Evolutionary conservation across 2,329 filamentous ascomycete genomes (phyloP), one percentile per base, ranked within the genome.

Genomic region (Ramichloridium luteum): DNA sequence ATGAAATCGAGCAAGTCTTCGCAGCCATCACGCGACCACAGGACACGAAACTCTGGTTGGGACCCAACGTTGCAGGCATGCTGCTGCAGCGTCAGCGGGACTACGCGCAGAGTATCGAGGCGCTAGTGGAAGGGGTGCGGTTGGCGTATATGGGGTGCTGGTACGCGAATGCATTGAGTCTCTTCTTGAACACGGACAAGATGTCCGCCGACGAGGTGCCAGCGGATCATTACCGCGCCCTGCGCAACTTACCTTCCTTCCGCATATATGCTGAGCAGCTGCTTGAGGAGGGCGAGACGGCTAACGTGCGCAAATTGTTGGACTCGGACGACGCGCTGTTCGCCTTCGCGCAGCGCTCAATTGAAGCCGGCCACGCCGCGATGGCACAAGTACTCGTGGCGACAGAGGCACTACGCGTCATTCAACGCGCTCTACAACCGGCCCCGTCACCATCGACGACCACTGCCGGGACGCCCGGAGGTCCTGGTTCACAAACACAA

Each of bases 81-180:
- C 64, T 84, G 40, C 59, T 86, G 13, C 74, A 80, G 38, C 68
- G 82, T 16, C 82, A 90, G 49, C 70, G 70, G 41, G 78, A 86
- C 44, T 80, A 88, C 48, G 73, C 84, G 5, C 77, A 80, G 26
- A 82, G 80, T 41, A 73, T 83, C 11, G 75, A 82, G 35, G 70
- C 72, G 6, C 81, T 88, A 49, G 65, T 77, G 28, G 72, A 72
- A 38, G 31, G 33, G 5, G 48, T 39, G 12, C 52, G 83, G 70
- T 90, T 88, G 56, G 74, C 77, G 1, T 84, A 85, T 50, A 86
- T 92, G 81, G 82, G 77, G 35, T 80, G 85, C 51, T 88, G 82
- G 49, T 88, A 83, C 45, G 79, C 78, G 23, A 88, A 85, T 44
- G 72, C 78, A 1, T 61, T 85, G 3, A 82, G 75, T 38, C 54